Evolutionary conservation across 345 rosid genomes (phyloP), one percentile per base, ranked within the genome.

Genomic region (Turnera subulata): DNA sequence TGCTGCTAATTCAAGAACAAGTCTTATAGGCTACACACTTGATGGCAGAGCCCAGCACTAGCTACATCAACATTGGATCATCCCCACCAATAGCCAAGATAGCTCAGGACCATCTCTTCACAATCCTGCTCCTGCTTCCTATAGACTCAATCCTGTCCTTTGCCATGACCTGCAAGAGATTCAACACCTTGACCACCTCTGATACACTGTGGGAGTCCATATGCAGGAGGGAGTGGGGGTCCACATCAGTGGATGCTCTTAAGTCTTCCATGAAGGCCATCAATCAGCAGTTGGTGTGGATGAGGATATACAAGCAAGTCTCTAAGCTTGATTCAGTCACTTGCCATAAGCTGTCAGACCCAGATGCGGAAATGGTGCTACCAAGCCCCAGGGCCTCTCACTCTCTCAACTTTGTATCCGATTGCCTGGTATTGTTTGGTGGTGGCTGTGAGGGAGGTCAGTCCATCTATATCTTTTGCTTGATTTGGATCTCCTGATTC

Each of bases 381-480:
- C 99, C 96, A 10, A 59, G 64, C 55, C 86, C 91, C 17, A 81
- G 99, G 58, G 99, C 99, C 40, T 93, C 99, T 62, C 99, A 93
- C 82, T 85, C 94, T 59, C 88, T 93, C 77, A 83, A 86, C 58
- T 86, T 89, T 51, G 88, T 89, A 29, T 83, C 88, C 57, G 86
- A 84, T 83, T 84, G 83, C 78, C 66, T 93, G 72, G 82, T 89
- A 62, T 55, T 93, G 66, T 89, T 86, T 62, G 99, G 99, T 40
- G 99, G 97, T 62, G 99, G 99, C 58, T 71, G 83, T 63, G 91
- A 89, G 76, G 99, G 97, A 86, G 99, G 97, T 91, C 63, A 70
- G 79, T 59, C 33, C n/a, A n/a, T n/a, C n/a, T n/a, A n/a, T 32
- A 42, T 33, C 13, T 39, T 24, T 43, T 24, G 20, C 32, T 63